Evolutionary conservation across 495 filamentous ascomycete genomes (phyloP).

Genomic region (Penicillium cataractarum): DNA sequence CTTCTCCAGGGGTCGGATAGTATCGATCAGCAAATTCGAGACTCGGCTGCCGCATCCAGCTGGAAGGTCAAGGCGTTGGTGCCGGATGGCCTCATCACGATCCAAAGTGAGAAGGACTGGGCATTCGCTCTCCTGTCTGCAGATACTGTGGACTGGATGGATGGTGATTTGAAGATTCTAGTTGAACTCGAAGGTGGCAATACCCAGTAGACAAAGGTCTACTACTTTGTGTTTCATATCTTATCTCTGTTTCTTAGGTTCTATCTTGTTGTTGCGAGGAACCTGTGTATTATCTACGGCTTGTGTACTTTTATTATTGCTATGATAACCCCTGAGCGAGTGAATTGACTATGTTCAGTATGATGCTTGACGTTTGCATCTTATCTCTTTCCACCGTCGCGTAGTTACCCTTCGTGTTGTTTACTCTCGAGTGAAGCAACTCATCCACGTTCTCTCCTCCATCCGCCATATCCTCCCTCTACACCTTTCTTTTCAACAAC

Average conservation of each 20-base stretch:
- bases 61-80: constrained; percentile 48
- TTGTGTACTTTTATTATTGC: constrained; percentile 2
- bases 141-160: constrained; percentile 56
- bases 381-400: not conserved
- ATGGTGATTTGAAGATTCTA: constrained; percentile 51
- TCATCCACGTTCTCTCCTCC: not conserved
- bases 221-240: not conserved
- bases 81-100: constrained; percentile 42
- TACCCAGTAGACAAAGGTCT: constrained; percentile 15
- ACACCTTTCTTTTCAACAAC: not conserved
- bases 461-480: not conserved
- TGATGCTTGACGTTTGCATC: constrained; percentile 1
- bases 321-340: constrained; percentile 2
- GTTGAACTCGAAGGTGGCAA: constrained; percentile 38
- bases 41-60: constrained; percentile 23
- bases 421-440: not conserved
- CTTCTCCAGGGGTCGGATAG: constrained; percentile 14
- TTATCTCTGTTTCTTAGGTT: not conserved
- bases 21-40: constrained; percentile 20
- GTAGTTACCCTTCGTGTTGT: not conserved
- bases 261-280: not conserved
- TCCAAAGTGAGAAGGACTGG: constrained; percentile 51
- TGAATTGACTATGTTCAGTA: not conserved
- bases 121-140: constrained; percentile 45
- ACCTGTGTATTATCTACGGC: constrained; percentile 14